Evolutionary conservation across 108 stramenopile genomes (phyloP).

Genomic region (Asterionellopsis glacialis): DNA sequence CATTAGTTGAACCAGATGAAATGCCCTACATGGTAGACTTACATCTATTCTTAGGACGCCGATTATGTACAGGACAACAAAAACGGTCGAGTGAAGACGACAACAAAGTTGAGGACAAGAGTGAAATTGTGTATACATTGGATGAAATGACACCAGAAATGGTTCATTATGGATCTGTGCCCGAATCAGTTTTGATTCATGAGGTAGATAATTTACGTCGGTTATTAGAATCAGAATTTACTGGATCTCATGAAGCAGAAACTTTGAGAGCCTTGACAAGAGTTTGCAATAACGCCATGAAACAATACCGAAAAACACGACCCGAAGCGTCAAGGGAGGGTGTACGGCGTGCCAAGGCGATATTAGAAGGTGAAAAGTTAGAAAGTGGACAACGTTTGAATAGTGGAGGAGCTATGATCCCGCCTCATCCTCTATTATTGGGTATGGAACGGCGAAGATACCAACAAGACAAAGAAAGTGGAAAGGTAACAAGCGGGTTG

Average conservation of each 20-base stretch:
- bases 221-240: conserved; percentile 74
- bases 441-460: conserved; percentile 50
- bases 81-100: conserved; percentile 17
- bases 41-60: conserved; percentile 89
- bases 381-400: conserved; percentile 53
- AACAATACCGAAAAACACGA: conserved; percentile 91
- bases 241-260: conserved; percentile 67
- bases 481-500: conserved; percentile 20
- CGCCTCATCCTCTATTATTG: conserved; percentile 71
- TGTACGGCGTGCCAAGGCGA: conserved; percentile 76
- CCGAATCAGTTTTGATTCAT: conserved; percentile 84
- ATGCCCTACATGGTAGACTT: conserved; percentile 97
- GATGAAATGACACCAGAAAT: conserved; percentile 93
- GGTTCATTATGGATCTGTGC: conserved; percentile 96
- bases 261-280: conserved; percentile 49
- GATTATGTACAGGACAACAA: conserved; percentile 2
- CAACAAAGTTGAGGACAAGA: conserved; percentile 3
- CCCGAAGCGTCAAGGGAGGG: conserved; percentile 86
- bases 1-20: conserved; percentile 95
- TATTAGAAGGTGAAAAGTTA: conserved; percentile 75
- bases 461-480: conserved; percentile 27
- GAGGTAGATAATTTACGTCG: conserved; percentile 91
- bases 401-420: conserved; percentile 45
- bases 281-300: conserved; percentile 86
- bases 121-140: conserved; percentile 68